Base-by-base conservation (phyloP, 306 rosid genomes). In the Quercus suber region DNA sequence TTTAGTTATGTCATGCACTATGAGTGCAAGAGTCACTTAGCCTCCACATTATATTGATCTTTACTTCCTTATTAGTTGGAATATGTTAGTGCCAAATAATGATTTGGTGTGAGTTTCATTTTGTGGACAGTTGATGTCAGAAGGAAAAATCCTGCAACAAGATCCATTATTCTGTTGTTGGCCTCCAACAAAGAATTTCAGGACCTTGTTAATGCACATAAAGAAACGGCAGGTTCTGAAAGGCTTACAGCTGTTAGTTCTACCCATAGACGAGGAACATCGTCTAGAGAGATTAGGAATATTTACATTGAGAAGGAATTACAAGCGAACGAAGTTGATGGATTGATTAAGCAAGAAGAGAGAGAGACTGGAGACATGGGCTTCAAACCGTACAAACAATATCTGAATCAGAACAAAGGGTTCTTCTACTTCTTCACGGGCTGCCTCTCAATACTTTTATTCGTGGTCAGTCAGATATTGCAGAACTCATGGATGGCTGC, bases 401-500 rank as follows among this genome's bases (percentile, higher is more conserved):
- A 90, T 79, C 43, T 90, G 79, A 88, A 85, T 71, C 88, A 86
- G 33, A 55, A 23, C 67, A 83, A 71, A 77, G 90, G 92, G 14
- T 85, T 81, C 20, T 75, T 90, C 28, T 69, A 77, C 81, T 81
- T 86, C 76, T 43, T 7, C 12, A 35, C 43, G 51, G 58, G 84
- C 37, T 20, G 76, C 2, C 28, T 86, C 63, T 27, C 64, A 70
- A 78, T 81, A 67, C 51, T 82, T 6, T 1, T 27, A 17, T 86
- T 90, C 59, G 70, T 80, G 14, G 11, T 70, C 13, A 67, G 90
- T 67, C 92, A 81, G 64, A 80, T 81, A 28, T 7, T 81, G 25
- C 94, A 90, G 37, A 78, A 75, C 71, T 79, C 85, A 17, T 88
- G 88, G 90, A 75, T 90, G 88, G 94, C 92, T 75, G 75, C 83